These are phyloP conservation scores for Colletotrichum orchidophilum DNA, from an alignment of 2,329 filamentous ascomycete genomes.

Conservation along the genomic window DNA sequence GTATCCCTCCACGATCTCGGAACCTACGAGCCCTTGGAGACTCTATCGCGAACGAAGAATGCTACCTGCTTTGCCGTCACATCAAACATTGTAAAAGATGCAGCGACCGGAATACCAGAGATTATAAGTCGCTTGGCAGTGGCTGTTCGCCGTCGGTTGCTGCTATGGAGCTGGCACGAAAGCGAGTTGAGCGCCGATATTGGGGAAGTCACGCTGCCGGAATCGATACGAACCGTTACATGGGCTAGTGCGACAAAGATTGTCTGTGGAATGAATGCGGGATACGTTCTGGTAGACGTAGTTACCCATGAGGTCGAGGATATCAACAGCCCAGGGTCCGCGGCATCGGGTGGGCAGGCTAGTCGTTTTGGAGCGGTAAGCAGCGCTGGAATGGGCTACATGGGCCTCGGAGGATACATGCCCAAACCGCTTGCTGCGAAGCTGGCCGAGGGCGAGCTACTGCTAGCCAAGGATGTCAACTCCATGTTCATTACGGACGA, in stretches of 20 bases:
- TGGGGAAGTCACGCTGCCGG: slow-evolving; percentile 80
- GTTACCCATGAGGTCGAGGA: slow-evolving; percentile 78
- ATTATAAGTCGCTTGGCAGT: slow-evolving; percentile 93
- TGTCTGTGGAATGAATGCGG: slow-evolving; percentile 89
- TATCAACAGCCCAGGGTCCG: slow-evolving; percentile 79
- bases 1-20: slow-evolving; percentile 91
- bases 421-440: slow-evolving; percentile 89
- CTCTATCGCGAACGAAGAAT: slow-evolving; percentile 83
- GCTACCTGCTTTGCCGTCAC: slow-evolving; percentile 92
- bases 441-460: slow-evolving; percentile 82
- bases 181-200: slow-evolving; percentile 83
- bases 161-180: slow-evolving; percentile 96
- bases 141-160: slow-evolving; percentile 87
- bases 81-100: slow-evolving; percentile 93
- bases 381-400: slow-evolving; percentile 92
- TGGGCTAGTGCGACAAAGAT: slow-evolving; percentile 91
- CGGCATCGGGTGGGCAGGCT: slow-evolving; percentile 68
- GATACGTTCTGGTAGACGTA: slow-evolving; percentile 90
- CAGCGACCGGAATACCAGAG: slow-evolving; percentile 85
- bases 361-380: slow-evolving; percentile 85
- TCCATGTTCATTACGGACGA: slow-evolving; percentile 89
- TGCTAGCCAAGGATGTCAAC: slow-evolving; percentile 98
- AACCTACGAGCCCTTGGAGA: slow-evolving; percentile 83
- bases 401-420: slow-evolving; percentile 91
- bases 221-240: slow-evolving; percentile 86